Conservation (phyloP, 192 early-diverging fungal genomes). For the Borealophlyctis nickersoniae region DNA sequence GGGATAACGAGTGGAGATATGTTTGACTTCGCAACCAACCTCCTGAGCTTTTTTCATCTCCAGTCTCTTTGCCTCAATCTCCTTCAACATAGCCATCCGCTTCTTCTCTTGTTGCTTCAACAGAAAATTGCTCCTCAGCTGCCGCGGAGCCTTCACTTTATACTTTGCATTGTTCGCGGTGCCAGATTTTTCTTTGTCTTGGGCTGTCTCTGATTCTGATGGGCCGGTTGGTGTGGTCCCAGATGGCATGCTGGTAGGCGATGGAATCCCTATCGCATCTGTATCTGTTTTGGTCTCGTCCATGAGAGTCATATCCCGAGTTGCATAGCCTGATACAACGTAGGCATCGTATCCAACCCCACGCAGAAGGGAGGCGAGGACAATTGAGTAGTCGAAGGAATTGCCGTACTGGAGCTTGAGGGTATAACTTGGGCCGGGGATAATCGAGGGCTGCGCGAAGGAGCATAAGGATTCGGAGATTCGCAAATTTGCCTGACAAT, state of each 20-base stretch:
- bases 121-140: conserved; percentile 46
- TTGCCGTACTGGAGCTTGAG: conserved; percentile 50
- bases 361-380: conserved; percentile 49
- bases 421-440: conserved; percentile 51
- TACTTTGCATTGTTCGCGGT: conserved; percentile 29
- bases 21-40: conserved; percentile 20
- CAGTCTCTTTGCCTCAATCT: conserved; percentile 29
- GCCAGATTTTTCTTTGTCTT: conserved; percentile 4
- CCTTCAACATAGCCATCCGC: conserved; percentile 20
- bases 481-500: neutral
- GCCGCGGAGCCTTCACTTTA: conserved; percentile 45
- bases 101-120: conserved; percentile 52
- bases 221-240: neutral
- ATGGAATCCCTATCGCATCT: conserved; percentile 29
- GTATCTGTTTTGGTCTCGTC: conserved; percentile 47
- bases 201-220: neutral
- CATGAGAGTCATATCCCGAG: conserved; percentile 47
- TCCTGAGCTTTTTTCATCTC: conserved; percentile 29
- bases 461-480: neutral
- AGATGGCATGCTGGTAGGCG: conserved; percentile 7
- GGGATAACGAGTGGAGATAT: neutral
- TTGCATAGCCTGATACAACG: conserved; percentile 56
- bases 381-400: conserved; percentile 51
- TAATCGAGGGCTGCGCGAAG: conserved; percentile 37
- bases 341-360: conserved; percentile 62